Conservation (phyloP, 768 basidiomycete genomes). For the Collybia mongolica region DNA sequence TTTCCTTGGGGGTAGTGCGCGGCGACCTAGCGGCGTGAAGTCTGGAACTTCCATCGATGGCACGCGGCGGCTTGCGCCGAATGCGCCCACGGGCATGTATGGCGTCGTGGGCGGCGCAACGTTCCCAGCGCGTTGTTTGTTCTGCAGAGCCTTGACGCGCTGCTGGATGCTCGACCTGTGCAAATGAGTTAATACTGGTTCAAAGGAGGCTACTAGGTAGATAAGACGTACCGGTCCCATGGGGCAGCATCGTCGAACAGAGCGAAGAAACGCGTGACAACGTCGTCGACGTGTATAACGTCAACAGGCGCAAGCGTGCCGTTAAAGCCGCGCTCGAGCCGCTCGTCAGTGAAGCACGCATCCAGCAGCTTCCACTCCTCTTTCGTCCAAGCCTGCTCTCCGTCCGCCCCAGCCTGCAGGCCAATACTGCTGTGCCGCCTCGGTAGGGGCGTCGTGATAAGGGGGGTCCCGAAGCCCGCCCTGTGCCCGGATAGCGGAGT, state of each 20-base stretch:
- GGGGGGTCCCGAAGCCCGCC: background rate
- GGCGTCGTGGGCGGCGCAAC: slow-evolving; percentile 57
- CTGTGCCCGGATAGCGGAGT: slow-evolving; percentile 19
- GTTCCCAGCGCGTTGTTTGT: slow-evolving; percentile 56
- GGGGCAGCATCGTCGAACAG: slow-evolving; percentile 44
- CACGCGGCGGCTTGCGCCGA: slow-evolving; percentile 10
- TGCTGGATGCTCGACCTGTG: slow-evolving; percentile 49
- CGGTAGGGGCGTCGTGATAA: background rate
- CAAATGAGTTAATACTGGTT: background rate
- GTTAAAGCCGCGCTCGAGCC: slow-evolving; percentile 44
- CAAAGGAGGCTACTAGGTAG: no score
- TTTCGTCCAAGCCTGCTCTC: slow-evolving; percentile 55
- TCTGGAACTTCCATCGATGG: slow-evolving; percentile 45
- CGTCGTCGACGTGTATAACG: slow-evolving; percentile 49
- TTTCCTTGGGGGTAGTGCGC: slow-evolving; percentile 25
- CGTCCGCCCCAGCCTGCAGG: background rate
- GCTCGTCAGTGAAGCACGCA: slow-evolving; percentile 73
- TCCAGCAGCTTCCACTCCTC: slow-evolving; percentile 82
- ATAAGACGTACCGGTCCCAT: slow-evolving; percentile 57
- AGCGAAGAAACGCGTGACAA: slow-evolving; percentile 58
- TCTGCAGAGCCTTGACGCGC: slow-evolving; percentile 54
- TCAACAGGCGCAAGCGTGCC: slow-evolving; percentile 51
- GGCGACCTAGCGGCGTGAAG: slow-evolving; percentile 47
- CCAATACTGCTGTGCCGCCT: background rate
- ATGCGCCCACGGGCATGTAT: slow-evolving; percentile 17